Percentiles rank a stretch among this genome's conserved stretches.
Conservation (phyloP, 2,329 filamentous ascomycete species). For the Paramyrothecium roridum region DNA sequence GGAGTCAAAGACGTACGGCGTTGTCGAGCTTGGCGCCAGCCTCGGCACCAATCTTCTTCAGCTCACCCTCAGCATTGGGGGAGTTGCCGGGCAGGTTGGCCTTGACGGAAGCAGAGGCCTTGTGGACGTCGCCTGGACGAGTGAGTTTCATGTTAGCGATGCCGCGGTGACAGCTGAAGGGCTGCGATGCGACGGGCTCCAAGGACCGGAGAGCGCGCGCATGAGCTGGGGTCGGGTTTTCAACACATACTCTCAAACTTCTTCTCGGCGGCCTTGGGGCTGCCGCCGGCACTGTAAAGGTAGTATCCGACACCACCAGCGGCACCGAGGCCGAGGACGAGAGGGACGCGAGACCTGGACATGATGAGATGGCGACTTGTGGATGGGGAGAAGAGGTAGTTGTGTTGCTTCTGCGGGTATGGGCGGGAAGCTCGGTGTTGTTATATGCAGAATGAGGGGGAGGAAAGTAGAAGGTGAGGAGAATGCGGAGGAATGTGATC, state of each 20-base stretch:
- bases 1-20: slow-evolving; percentile 50
- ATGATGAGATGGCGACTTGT: slow-evolving; percentile 26
- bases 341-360: slow-evolving; percentile 44
- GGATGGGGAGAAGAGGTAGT: neutral
- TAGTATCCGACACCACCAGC: slow-evolving; percentile 80
- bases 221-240: neutral
- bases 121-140: slow-evolving; percentile 69
- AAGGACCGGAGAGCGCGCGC: no score
- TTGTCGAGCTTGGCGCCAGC: slow-evolving; percentile 66
- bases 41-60: slow-evolving; percentile 42
- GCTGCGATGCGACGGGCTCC: no score
- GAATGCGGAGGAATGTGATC: neutral
- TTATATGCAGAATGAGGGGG: neutral
- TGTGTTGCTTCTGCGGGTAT: no score
- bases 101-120: slow-evolving; percentile 64
- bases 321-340: slow-evolving; percentile 58
- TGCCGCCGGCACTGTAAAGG: slow-evolving; percentile 82
- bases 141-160: neutral
- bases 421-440: no score
- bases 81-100: slow-evolving; percentile 60
- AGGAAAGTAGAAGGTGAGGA: neutral
- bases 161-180: no score
- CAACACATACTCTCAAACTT: slow-evolving; percentile 70
- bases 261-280: slow-evolving; percentile 79
- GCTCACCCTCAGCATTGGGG: slow-evolving; percentile 62